Base-by-base conservation (phyloP, 192 early-diverging fungal species). In the Coemansia sp. region DNA sequence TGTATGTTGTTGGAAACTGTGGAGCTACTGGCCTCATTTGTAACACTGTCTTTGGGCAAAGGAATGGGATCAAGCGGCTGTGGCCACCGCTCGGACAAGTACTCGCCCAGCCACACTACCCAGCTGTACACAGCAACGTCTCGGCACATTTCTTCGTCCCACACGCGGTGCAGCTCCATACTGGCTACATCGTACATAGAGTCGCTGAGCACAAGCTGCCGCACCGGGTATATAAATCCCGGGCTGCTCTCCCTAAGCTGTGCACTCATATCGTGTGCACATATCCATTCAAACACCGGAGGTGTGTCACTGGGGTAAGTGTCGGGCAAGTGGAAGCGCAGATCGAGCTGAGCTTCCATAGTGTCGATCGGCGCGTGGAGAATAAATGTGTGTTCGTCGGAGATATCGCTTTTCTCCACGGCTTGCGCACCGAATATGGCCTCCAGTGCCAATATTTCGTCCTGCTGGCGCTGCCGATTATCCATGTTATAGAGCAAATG, bases 111-210 rank as follows among this genome's bases (percentile, higher is more conserved):
- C 82, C 77, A 80, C 0, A 61, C 45, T 15, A 71, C 14, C 82
- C 82, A 84, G n/a, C 59, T 41, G 56, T 71, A 84, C 24, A 84
- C 57, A 0, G 74, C 82, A 27, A 77, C 71, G 47, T 73, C 72
- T 14, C 57, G 24, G 27, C 70, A 54, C 67, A 76, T 57, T 32
- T 73, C 71, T 48, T 76, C 65, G 19, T 37, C 52, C 77, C 68
- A 70, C 41, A 59, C 32, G 3, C 70, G 55, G 22, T 39, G 57
- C 25, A 80, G 47, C 58, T 74, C 73, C 3, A 6, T 41, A 24
- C 63, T 50, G 24, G 73, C 64, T 12, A 48, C 66, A 5, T 22
- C 14, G 17, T 24, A 37, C 73, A 83, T 79, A 1, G 45, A 57
- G n/a, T 49, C 37, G 55, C 49, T 76, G 22, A 79, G 45, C 5